These are phyloP conservation scores for Blastocladiella emersonii DNA, from an alignment of 371 early-diverging fungal genomes.

Conservation along the genomic window DNA sequence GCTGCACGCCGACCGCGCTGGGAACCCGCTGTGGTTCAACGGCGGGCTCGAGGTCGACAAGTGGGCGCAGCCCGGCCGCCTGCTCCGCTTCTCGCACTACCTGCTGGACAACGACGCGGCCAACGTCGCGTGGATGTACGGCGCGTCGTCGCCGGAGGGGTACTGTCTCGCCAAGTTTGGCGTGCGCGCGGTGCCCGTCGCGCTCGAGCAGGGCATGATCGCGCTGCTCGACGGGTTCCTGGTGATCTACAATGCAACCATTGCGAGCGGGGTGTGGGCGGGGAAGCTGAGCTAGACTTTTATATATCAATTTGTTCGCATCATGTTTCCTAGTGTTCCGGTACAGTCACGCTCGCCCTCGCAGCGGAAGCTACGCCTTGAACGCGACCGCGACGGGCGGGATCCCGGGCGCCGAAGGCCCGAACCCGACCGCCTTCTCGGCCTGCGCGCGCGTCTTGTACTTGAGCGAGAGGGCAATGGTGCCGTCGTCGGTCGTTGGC, in stretches of 20 bases:
- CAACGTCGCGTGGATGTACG: not conserved
- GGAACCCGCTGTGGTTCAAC: conserved; percentile 2
- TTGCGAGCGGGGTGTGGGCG: too few species aligned
- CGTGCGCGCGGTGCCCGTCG: too few species aligned
- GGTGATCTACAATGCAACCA: too few species aligned
- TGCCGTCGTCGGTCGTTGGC: not conserved
- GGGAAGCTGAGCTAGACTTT: too few species aligned
- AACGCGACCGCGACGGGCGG: too few species aligned
- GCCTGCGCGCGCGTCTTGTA: conserved; percentile 2
- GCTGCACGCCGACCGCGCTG: not conserved
- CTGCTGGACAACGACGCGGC: not conserved
- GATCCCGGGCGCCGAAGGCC: not conserved
- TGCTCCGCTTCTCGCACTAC: not conserved
- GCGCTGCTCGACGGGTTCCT: too few species aligned
- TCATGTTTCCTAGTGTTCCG: too few species aligned
- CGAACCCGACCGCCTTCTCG: not conserved
- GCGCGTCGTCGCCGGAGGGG: not conserved
- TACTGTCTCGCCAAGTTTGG: not conserved
- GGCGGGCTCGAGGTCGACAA: not conserved
- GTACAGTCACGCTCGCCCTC: too few species aligned
- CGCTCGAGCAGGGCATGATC: too few species aligned
- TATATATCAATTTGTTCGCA: too few species aligned
- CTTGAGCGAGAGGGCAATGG: not conserved
- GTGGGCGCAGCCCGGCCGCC: not conserved
- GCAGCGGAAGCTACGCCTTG: too few species aligned